Percentiles rank a stretch among this genome's conserved stretches.
Evolutionary conservation across 2,329 filamentous ascomycete genomes (phyloP).

Genomic region (Metarhizium album): DNA sequence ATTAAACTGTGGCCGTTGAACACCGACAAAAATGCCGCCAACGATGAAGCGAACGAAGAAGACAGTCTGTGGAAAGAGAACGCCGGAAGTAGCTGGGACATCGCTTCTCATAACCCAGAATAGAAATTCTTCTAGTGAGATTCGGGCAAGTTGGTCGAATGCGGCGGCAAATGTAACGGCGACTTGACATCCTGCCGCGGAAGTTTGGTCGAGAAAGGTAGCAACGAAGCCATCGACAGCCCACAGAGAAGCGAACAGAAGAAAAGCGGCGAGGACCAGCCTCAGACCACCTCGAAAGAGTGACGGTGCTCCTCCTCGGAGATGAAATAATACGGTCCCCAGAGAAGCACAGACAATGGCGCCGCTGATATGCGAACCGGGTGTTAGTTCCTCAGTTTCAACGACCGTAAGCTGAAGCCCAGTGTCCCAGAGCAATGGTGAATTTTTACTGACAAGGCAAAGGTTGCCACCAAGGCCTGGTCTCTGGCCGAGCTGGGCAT

Average conservation of each 20-base stretch:
- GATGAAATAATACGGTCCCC: slow-evolving; percentile 33
- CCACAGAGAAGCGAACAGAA: slow-evolving; percentile 41
- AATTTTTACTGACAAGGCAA: slow-evolving; percentile 37
- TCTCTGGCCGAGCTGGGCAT: slow-evolving; percentile 36
- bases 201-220: slow-evolving; percentile 33
- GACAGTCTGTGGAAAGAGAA: slow-evolving; percentile 33
- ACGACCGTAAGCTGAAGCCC: neutral
- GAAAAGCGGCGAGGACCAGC: slow-evolving; percentile 51
- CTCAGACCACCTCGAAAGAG: slow-evolving; percentile 48
- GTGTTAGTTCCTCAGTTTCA: neutral
- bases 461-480: slow-evolving; percentile 41
- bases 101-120: slow-evolving; percentile 37
- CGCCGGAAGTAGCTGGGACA: slow-evolving; percentile 24
- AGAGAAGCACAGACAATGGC: slow-evolving; percentile 42
- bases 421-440: neutral
- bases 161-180: slow-evolving; percentile 39
- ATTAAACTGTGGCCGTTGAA: slow-evolving; percentile 40
- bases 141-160: slow-evolving; percentile 47
- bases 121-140: slow-evolving; percentile 42
- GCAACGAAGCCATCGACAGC: slow-evolving; percentile 40
- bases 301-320: slow-evolving; percentile 36
- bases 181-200: slow-evolving; percentile 37
- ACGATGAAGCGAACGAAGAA: slow-evolving; percentile 38
- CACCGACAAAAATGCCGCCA: slow-evolving; percentile 43
- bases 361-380: slow-evolving; percentile 24